Base-by-base conservation (phyloP, 2,329 filamentous ascomycete species). In the Verticillium klebahnii region DNA sequence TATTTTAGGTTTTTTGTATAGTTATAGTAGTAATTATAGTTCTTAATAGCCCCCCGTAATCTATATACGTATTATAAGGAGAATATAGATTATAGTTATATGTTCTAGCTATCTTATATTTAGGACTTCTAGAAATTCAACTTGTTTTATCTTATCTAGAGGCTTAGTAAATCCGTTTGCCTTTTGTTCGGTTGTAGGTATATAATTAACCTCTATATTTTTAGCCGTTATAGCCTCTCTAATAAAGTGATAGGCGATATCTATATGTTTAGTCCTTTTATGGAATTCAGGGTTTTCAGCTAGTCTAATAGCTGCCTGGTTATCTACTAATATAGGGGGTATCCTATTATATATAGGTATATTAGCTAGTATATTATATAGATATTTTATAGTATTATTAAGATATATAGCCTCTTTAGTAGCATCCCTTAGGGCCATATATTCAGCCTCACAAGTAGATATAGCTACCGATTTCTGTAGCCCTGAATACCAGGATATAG, bases 331-430 rank as follows among this genome's bases (percentile, higher is more conserved):
- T 36, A 29, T 29, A 29, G 29, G 34, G 34, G 9, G 14, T 36
- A 36, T 36, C 2, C 9, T 37, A 59, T 55, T 29, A 40, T 34
- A 54, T 57, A 61, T 61, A n/a, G 60, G 25, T 15, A 59, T 63
- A 61, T 1, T 23, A 58, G 2, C 34, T 32, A 54, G 34, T 58
- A 57, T 61, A 50, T 31, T 29, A 57, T 50, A 58, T 50, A 58
- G 31, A 36, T 15, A 61, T 36, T 36, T 36, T 11, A 36, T 36
- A 9, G 34, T 36, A 36, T 36, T 36, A 36, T 36, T 14, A 1
- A 36, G 34, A 2, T 36, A 36, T 36, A 54, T 54, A 54, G 25
- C 25, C 11, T 54, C 50, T 29, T 54, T 29, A 29, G 25, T 54
- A 54, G 25, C 25, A 12, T 29, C 19, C 11, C 25, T 54, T 54